These are phyloP conservation scores for Inonotus obliquus DNA, from an alignment of 1,284 basidiomycete species.

Conservation along the genomic window DNA sequence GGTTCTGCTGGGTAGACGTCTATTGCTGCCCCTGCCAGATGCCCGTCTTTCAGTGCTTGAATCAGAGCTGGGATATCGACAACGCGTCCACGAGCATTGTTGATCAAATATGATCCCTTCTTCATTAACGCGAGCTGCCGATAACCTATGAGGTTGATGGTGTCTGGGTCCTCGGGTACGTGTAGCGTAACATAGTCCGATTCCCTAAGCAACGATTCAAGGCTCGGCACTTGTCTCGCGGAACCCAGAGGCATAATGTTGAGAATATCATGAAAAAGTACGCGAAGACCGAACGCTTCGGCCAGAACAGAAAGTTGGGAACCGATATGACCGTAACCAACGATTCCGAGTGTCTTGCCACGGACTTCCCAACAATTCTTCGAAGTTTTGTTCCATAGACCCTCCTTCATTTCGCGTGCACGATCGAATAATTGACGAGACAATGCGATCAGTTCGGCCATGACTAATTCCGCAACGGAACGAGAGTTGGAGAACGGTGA, in stretches of 20 bases:
- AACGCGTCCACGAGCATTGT: constrained; percentile 95
- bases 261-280: constrained; percentile 93
- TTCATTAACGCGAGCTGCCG: constrained; percentile 89
- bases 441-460: constrained; percentile 90
- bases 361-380: constrained; percentile 98
- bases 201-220: constrained; percentile 72
- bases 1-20: constrained; percentile 97
- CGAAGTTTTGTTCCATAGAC: constrained; percentile 98
- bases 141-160: constrained; percentile 87
- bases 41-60: constrained; percentile 75
- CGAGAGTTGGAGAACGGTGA: constrained; percentile 99
- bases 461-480: constrained; percentile 97
- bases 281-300: constrained; percentile 94
- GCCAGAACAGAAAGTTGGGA: constrained; percentile 96
- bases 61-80: constrained; percentile 93
- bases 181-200: constrained; percentile 97
- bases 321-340: constrained; percentile 99
- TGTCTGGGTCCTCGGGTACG: constrained; percentile 95
- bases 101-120: constrained; percentile 92
- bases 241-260: constrained; percentile 98
- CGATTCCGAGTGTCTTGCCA: constrained; percentile 96
- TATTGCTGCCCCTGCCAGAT: constrained; percentile 90
- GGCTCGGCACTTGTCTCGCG: constrained; percentile 83
- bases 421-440: constrained; percentile 95
- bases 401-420: constrained; percentile 80